Conservation (phyloP, 805 yeast genomes). For the Candida fluviatilis region DNA sequence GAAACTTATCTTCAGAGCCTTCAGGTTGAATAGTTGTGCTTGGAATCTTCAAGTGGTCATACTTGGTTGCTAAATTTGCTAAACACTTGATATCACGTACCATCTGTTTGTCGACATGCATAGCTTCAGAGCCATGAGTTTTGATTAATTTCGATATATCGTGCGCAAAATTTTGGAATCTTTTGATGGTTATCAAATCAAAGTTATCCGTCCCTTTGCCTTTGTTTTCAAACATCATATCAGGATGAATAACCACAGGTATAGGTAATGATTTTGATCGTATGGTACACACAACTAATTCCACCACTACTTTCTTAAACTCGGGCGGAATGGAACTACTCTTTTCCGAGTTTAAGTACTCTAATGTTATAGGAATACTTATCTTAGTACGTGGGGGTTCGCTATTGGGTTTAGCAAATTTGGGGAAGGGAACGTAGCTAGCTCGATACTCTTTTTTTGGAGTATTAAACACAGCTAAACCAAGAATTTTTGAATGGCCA, state of each 20-base stretch:
- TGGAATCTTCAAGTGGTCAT: constrained; percentile 22
- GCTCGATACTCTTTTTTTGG: constrained; percentile 26
- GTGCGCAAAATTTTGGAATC: constrained; percentile 27
- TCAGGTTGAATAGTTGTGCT: constrained; percentile 11
- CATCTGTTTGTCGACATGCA: constrained; percentile 23
- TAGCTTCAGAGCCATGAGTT: constrained; percentile 18
- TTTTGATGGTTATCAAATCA: constrained; percentile 25
- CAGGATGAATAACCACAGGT: constrained; percentile 33
- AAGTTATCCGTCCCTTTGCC: constrained; percentile 24
- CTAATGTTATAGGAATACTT: constrained; percentile 27
- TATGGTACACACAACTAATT: constrained; percentile 26
- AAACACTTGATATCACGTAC: constrained; percentile 27
- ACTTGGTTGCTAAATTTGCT: constrained; percentile 26
- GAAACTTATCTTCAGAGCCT: constrained; percentile 6
- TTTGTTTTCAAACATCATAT: constrained; percentile 31
- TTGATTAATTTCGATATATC: constrained; percentile 23
- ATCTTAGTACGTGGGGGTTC: constrained; percentile 11
- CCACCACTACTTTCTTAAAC: constrained; percentile 24
- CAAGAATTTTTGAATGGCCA: constrained; percentile 27
- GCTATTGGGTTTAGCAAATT: constrained; percentile 10
- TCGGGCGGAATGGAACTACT: constrained; percentile 17
- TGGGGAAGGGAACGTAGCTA: constrained; percentile 19
- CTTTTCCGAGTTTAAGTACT: constrained; percentile 20
- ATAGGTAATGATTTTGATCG: constrained; percentile 29
- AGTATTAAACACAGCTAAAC: constrained; percentile 28